These are phyloP conservation scores for Calonectria pauciramosa DNA, from an alignment of 2,329 filamentous ascomycete genomes.

Conservation along the genomic window DNA sequence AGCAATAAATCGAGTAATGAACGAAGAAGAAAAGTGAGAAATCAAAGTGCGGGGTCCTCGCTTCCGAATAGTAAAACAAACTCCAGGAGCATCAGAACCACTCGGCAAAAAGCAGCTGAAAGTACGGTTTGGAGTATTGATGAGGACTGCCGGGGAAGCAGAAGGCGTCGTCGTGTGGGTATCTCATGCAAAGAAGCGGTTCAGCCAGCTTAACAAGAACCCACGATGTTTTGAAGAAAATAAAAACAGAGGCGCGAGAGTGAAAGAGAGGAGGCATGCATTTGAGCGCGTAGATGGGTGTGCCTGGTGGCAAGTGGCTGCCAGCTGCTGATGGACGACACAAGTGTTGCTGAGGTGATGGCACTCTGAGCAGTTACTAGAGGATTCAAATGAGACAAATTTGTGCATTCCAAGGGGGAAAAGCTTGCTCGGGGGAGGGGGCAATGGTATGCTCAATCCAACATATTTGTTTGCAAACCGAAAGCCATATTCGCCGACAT, in stretches of 20 bases:
- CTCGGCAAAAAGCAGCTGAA: background rate
- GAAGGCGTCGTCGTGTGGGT: background rate
- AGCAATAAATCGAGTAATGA: background rate
- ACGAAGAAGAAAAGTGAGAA: background rate
- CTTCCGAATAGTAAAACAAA: background rate
- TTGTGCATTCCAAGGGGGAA: background rate
- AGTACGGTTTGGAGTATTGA: background rate
- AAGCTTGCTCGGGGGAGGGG: background rate
- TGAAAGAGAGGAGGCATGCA: constrained; percentile 8
- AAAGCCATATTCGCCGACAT: background rate
- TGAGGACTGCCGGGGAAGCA: background rate
- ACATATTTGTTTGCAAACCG: background rate
- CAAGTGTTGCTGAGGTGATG: background rate
- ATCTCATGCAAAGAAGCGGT: background rate
- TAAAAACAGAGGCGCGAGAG: background rate
- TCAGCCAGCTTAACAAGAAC: background rate
- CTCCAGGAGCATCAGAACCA: background rate
- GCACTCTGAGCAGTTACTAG: too few relatives aligned
- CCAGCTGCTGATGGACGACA: constrained; percentile 1
- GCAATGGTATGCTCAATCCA: background rate
- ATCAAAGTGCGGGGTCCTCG: background rate
- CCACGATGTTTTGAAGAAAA: background rate
- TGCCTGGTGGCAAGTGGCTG: constrained; percentile 4
- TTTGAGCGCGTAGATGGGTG: background rate
- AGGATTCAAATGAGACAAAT: background rate